These are phyloP conservation scores for Kuraishia molischiana DNA, from an alignment of 805 yeast genomes.

Conservation along the genomic window DNA sequence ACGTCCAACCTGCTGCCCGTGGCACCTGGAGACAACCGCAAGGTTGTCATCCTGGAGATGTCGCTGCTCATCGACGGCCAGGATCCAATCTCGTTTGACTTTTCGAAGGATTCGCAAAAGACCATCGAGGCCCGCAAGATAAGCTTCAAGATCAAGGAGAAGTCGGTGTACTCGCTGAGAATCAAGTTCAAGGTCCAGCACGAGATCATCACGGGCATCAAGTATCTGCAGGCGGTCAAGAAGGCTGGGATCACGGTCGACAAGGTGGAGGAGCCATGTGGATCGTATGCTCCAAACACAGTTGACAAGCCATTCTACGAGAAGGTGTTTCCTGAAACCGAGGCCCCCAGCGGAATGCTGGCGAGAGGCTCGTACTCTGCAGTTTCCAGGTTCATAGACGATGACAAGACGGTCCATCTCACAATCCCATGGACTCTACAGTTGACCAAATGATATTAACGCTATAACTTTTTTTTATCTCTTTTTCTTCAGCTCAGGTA, in stretches of 20 bases:
- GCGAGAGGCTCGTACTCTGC: slow-evolving; percentile 86
- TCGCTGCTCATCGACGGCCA: slow-evolving; percentile 60
- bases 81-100: slow-evolving; percentile 55
- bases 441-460: too few species aligned
- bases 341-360: slow-evolving; percentile 84
- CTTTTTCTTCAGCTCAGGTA: too few species aligned
- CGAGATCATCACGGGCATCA: slow-evolving; percentile 84
- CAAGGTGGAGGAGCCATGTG: slow-evolving; percentile 78
- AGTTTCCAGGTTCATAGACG: slow-evolving; percentile 74
- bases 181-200: slow-evolving; percentile 81
- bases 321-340: slow-evolving; percentile 55
- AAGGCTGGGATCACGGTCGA: slow-evolving; percentile 85
- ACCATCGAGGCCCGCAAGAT: slow-evolving; percentile 40
- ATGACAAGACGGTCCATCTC: slow-evolving; percentile 68
- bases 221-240: slow-evolving; percentile 76
- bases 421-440: slow-evolving; percentile 79
- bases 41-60: slow-evolving; percentile 74
- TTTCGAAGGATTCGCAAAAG: slow-evolving; percentile 55
- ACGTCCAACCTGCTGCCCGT: slow-evolving; percentile 44
- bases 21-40: slow-evolving; percentile 61
- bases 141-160: slow-evolving; percentile 71
- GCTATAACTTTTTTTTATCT: too few species aligned
- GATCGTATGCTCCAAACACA: slow-evolving; percentile 87
- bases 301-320: slow-evolving; percentile 75
- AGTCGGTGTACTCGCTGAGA: slow-evolving; percentile 58